Percentiles rank a stretch among this genome's conserved stretches.
Evolutionary conservation across 2,329 filamentous ascomycete genomes (phyloP).

Genomic region (Aureobasidium sp.): DNA sequence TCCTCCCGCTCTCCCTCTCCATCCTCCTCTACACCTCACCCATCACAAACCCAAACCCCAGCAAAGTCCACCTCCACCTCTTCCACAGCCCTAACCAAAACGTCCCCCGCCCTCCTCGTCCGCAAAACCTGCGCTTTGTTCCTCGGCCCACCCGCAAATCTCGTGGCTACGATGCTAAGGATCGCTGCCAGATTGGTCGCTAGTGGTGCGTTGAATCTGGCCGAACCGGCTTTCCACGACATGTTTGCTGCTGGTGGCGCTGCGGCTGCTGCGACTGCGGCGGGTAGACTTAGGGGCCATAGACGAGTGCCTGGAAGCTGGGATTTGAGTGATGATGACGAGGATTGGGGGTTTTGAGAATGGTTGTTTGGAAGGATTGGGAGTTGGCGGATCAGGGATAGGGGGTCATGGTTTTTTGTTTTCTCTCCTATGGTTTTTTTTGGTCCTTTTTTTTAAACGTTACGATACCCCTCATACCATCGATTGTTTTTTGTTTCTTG

Average conservation of each 20-base stretch:
- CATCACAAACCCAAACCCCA: conserved; percentile 1
- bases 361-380: too few species aligned
- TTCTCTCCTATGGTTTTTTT: background rate
- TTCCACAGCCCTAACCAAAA: background rate
- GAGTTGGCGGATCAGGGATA: background rate
- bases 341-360: conserved; percentile 18
- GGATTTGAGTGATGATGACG: conserved; percentile 19
- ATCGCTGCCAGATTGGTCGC: conserved; percentile 76
- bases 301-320: conserved; percentile 16
- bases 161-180: conserved; percentile 71
- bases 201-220: conserved; percentile 32
- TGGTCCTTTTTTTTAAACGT: background rate
- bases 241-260: background rate
- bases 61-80: background rate
- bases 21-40: background rate
- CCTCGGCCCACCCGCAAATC: conserved; percentile 70
- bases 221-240: conserved; percentile 10
- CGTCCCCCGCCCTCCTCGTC: conserved; percentile 47
- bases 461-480: conserved; percentile 8
- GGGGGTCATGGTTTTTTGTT: background rate
- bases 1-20: background rate
- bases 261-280: background rate
- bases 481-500: background rate
- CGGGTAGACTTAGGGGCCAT: background rate
- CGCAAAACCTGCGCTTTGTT: conserved; percentile 71